Conservation (phyloP, 495 filamentous ascomycete genomes). For the Hypomontagnella monticulosa region DNA sequence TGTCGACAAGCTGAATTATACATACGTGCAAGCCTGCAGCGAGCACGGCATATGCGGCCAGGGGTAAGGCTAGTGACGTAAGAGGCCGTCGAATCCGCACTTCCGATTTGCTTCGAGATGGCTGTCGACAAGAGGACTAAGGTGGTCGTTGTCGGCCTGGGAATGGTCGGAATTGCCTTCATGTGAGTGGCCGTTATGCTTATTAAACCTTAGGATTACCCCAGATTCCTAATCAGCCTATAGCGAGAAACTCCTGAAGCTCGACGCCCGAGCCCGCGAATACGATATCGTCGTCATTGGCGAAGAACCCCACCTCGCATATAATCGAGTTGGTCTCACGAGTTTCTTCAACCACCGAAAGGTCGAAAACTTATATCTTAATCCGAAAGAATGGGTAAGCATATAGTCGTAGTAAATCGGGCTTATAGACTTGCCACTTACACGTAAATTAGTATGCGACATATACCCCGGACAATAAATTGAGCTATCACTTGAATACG, state of each 20-base stretch:
- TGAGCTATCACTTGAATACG: constrained; percentile 88
- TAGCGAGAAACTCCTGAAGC: constrained; percentile 90
- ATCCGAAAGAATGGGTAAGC: constrained; percentile 87
- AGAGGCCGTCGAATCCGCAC: background rate
- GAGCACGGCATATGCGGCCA: constrained; percentile 12
- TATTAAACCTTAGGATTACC: constrained; percentile 61
- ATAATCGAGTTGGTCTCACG: constrained; percentile 95
- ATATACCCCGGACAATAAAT: constrained; percentile 65
- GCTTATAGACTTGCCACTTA: constrained; percentile 3
- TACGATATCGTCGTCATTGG: constrained; percentile 92
- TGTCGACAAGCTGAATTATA: background rate
- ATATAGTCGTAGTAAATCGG: too few relatives aligned
- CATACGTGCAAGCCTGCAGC: background rate
- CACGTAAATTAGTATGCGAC: constrained; percentile 25
- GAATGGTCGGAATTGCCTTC: constrained; percentile 95
- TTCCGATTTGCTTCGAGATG: constrained; percentile 37
- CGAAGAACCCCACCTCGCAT: constrained; percentile 90
- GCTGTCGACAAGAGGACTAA: constrained; percentile 63
- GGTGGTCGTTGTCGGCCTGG: constrained; percentile 88
- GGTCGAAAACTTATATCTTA: constrained; percentile 90
- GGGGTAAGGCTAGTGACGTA: constrained; percentile 29
- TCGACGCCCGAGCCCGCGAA: constrained; percentile 77
- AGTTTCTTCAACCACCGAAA: constrained; percentile 92
- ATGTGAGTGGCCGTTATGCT: constrained; percentile 67
- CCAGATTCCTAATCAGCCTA: constrained; percentile 57